Conservation (phyloP, 2,329 filamentous ascomycete genomes). For the Acrodontium crateriforme region DNA sequence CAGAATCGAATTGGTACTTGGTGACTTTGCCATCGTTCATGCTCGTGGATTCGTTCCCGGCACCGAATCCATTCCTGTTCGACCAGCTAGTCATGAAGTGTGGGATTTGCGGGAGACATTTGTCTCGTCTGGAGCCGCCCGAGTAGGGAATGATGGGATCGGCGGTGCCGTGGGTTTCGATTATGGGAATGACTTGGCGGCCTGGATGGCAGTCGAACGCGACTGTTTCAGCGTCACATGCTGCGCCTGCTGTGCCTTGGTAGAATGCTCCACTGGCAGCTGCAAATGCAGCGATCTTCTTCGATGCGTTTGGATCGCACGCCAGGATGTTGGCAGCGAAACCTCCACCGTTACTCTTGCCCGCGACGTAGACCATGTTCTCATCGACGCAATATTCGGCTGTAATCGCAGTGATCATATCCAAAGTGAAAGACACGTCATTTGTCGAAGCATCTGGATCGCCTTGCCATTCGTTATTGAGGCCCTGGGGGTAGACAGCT, state of each 20-base stretch:
- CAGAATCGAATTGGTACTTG: slow-evolving; percentile 12
- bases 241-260: slow-evolving; percentile 5
- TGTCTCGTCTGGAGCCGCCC: slow-evolving; percentile 20
- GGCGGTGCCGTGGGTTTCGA: slow-evolving; percentile 30
- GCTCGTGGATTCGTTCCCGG: slow-evolving; percentile 12
- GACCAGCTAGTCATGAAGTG: slow-evolving; percentile 26
- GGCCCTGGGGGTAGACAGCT: slow-evolving; percentile 32
- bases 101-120: slow-evolving; percentile 16
- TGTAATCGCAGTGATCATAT: slow-evolving; percentile 27
- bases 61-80: slow-evolving; percentile 18
- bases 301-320: slow-evolving; percentile 28
- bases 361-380: slow-evolving; percentile 29
- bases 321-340: slow-evolving; percentile 32
- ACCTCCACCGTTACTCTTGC: slow-evolving; percentile 42
- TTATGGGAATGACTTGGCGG: slow-evolving; percentile 20
- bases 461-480: slow-evolving; percentile 27
- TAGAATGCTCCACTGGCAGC: slow-evolving; percentile 35
- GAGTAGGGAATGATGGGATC: slow-evolving; percentile 28
- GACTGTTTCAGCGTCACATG: slow-evolving; percentile 10
- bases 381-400: slow-evolving; percentile 31
- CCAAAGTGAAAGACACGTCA: slow-evolving; percentile 31
- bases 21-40: slow-evolving; percentile 11
- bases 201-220: slow-evolving; percentile 13
- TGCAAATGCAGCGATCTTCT: slow-evolving; percentile 36
- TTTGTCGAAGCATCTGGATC: slow-evolving; percentile 25